Conservation (phyloP, 495 filamentous ascomycete species). For the Cudoniella acicularis region DNA sequence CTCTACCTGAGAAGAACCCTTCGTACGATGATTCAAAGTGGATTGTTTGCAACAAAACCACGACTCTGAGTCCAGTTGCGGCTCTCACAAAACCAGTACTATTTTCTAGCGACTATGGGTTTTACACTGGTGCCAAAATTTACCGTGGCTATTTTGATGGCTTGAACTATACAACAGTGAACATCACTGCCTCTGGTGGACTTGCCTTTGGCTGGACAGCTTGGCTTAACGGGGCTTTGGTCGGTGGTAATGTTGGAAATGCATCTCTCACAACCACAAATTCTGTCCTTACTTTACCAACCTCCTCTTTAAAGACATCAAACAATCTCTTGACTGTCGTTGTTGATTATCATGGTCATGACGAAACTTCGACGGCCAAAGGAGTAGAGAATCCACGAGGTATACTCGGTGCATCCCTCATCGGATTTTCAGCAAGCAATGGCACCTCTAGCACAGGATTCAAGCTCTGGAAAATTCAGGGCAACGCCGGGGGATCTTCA, state of each 20-base stretch:
- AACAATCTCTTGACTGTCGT: conserved; percentile 62
- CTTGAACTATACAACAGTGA: conserved; percentile 44
- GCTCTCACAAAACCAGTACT: conserved; percentile 56
- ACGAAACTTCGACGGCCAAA: conserved; percentile 56
- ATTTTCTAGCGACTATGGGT: conserved; percentile 68
- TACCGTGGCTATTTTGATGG: conserved; percentile 65
- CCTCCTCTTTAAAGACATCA: conserved; percentile 37
- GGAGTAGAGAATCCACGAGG: conserved; percentile 53
- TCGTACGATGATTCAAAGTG: conserved; percentile 47
- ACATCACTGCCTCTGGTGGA: conserved; percentile 57
- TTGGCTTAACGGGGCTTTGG: conserved; percentile 50
- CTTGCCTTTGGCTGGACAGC: conserved; percentile 54
- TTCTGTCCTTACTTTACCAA: conserved; percentile 24
- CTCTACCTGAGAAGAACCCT: conserved; percentile 57
- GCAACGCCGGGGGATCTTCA: conserved; percentile 63
- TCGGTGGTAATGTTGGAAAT: conserved; percentile 54
- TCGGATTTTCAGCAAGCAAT: conserved; percentile 5
- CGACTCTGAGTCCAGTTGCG: conserved; percentile 51
- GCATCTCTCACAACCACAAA: conserved; percentile 18
- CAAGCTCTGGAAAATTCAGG: conserved; percentile 64
- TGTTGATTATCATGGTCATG: conserved; percentile 65
- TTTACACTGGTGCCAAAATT: conserved; percentile 58
- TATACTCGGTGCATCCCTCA: conserved; percentile 55
- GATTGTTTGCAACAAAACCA: conserved; percentile 43
- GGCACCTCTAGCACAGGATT: conserved; percentile 41